A percentile compares a stretch with the other conserved stretches of the same genome.
Evolutionary conservation across 306 rosid species (phyloP).

Genomic region (Boehmeria nivea): DNA sequence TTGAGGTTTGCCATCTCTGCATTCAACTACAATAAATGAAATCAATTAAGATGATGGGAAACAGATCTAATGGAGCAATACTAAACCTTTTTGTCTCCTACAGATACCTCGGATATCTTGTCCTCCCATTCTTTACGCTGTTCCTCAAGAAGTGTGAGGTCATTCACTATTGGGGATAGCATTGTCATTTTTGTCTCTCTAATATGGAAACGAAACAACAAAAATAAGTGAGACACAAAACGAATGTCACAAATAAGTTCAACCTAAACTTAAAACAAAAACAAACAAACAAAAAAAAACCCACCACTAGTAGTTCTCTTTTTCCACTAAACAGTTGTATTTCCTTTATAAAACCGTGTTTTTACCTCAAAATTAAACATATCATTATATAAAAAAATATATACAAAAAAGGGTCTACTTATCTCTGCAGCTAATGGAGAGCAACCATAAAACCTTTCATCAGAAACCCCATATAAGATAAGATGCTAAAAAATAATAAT

Average conservation of each 20-base stretch:
- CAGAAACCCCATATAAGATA: no score
- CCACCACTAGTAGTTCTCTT: no score
- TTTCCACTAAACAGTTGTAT: no score
- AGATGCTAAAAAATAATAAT: no score
- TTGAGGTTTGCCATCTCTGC: conserved; percentile 45
- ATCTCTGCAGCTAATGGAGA: no score
- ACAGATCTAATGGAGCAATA: not conserved
- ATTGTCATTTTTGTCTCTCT: conserved; percentile 54
- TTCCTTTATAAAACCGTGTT: no score
- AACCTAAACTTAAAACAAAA: not conserved
- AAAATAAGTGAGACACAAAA: not conserved
- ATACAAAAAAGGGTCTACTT: no score
- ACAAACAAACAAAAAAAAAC: not conserved
- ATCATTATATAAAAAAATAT: no score
- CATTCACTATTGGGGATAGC: conserved; percentile 43
- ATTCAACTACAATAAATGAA: conserved; percentile 44
- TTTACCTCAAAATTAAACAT: no score
- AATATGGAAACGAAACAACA: not conserved
- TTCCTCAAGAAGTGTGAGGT: conserved; percentile 44
- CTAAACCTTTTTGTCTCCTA: not conserved
- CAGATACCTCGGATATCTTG: conserved; percentile 50
- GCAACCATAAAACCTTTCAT: no score
- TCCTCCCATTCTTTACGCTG: conserved; percentile 40
- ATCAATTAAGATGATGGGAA: conserved; percentile 1
- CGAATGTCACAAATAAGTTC: not conserved